Conservation (phyloP, 1,284 basidiomycete species). For the Malassezia psittaci region DNA sequence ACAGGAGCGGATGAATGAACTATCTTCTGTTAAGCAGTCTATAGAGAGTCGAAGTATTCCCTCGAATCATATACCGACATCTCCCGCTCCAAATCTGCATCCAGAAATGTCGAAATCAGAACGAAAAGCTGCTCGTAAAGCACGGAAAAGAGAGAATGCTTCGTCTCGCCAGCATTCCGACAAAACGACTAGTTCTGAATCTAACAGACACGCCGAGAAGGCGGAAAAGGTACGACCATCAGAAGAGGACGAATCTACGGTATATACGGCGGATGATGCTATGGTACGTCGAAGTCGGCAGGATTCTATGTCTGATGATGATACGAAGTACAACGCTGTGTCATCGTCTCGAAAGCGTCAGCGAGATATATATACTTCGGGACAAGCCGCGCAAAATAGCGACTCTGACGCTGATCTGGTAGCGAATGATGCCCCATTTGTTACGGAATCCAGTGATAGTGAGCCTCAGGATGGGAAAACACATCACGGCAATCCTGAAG, state of each 20-base stretch:
- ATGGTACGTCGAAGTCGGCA: background rate
- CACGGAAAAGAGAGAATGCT: background rate
- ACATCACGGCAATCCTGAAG: background rate
- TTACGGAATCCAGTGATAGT: conserved; percentile 13
- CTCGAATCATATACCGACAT: background rate
- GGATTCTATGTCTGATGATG: background rate
- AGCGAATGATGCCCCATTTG: conserved; percentile 9
- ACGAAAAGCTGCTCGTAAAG: background rate
- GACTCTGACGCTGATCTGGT: conserved; percentile 8
- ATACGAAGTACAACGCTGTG: conserved; percentile 1
- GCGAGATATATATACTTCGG: background rate
- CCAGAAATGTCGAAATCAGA: background rate
- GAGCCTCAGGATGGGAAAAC: background rate
- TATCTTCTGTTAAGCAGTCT: background rate
- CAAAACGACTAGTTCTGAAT: background rate
- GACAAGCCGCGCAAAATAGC: background rate
- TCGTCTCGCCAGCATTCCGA: background rate
- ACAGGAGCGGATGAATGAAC: conserved; percentile 55
- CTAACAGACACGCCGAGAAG: background rate
- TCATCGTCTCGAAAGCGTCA: background rate
- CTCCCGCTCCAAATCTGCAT: conserved; percentile 41
- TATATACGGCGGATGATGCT: background rate
- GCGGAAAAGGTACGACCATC: background rate
- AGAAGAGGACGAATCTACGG: background rate
- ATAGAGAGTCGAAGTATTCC: background rate